phyloP scores from a whole-genome alignment of 2,329 filamentous ascomycete genomes.

The Paecilomyces sp. region DNA sequence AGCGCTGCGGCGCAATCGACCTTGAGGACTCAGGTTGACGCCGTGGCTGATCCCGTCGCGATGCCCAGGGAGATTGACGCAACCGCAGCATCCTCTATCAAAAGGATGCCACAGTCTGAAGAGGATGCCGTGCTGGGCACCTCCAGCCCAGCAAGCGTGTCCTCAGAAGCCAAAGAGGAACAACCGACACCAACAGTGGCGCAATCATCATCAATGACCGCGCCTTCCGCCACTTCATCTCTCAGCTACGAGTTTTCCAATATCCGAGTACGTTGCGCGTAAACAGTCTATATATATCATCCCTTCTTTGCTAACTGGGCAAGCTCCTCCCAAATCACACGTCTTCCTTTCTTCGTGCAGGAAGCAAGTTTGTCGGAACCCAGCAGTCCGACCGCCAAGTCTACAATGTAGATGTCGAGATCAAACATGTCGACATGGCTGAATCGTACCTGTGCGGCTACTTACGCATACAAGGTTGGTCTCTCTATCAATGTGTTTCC shows the following conservation, averaged over 20 bases:
- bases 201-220: slow-evolving; percentile 22
- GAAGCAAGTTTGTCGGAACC: slow-evolving; percentile 81
- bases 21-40: slow-evolving; percentile 21
- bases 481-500: not conserved
- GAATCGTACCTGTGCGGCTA: slow-evolving; percentile 95
- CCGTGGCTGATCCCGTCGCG: slow-evolving; percentile 15
- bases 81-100: slow-evolving; percentile 9
- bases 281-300: not conserved
- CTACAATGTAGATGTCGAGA: slow-evolving; percentile 94
- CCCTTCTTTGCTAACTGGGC: slow-evolving; percentile 7
- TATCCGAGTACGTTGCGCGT: slow-evolving; percentile 41
- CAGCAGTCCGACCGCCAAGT: slow-evolving; percentile 89
- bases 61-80: slow-evolving; percentile 19
- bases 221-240: slow-evolving; percentile 35
- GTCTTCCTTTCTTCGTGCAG: slow-evolving; percentile 77
- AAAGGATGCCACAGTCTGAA: slow-evolving; percentile 21
- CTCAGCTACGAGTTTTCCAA: slow-evolving; percentile 51
- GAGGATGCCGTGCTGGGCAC: slow-evolving; percentile 22
- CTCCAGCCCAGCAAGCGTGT: slow-evolving; percentile 26
- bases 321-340: slow-evolving; percentile 71
- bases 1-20: slow-evolving; percentile 16
- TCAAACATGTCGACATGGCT: slow-evolving; percentile 90
- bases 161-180: slow-evolving; percentile 31
- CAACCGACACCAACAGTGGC: slow-evolving; percentile 18
- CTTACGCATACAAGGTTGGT: slow-evolving; percentile 80